These are phyloP conservation scores for Crithidia thermophila DNA, from an alignment of 208 protist genomes.

Conservation along the genomic window DNA sequence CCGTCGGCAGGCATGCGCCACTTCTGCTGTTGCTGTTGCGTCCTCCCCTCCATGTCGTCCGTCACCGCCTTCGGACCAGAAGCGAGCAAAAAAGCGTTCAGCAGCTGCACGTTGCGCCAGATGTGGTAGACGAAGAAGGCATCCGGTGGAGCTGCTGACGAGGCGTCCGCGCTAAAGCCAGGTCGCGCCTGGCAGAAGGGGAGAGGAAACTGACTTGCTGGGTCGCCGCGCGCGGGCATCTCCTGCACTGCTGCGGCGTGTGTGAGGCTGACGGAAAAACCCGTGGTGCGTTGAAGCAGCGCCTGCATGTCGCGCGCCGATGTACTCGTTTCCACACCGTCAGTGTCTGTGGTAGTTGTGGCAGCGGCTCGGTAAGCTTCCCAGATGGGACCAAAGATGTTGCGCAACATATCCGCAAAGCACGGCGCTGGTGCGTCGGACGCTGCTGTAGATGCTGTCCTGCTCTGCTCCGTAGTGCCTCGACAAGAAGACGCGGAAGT, in stretches of 20 bases:
- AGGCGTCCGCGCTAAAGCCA: background rate
- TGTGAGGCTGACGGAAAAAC: slow-evolving; percentile 74
- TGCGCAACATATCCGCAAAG: slow-evolving; percentile 94
- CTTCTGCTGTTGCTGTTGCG: background rate
- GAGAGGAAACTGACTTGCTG: slow-evolving; percentile 22
- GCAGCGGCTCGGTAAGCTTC: slow-evolving; percentile 83
- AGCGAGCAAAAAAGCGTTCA: slow-evolving; percentile 93
- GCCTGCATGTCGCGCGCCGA: slow-evolving; percentile 79
- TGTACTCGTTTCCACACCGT: background rate
- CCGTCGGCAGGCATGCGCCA: too few species aligned
- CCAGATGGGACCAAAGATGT: slow-evolving; percentile 98
- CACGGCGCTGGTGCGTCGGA: background rate
- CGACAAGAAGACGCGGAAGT: too few species aligned
- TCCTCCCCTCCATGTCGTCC: background rate
- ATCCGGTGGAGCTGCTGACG: slow-evolving; percentile 89
- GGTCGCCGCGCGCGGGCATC: slow-evolving; percentile 34
- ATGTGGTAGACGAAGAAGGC: slow-evolving; percentile 98
- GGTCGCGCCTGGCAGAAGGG: background rate
- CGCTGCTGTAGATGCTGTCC: slow-evolving; percentile 3
- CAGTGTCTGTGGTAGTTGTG: background rate
- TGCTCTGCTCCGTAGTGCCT: slow-evolving; percentile 21
- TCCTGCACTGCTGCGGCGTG: slow-evolving; percentile 50
- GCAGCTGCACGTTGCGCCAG: slow-evolving; percentile 96
- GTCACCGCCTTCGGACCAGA: slow-evolving; percentile 17
- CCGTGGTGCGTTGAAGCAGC: slow-evolving; percentile 91